Base-by-base conservation (phyloP, 495 filamentous ascomycete genomes). In the Hyaloscypha variabilis region DNA sequence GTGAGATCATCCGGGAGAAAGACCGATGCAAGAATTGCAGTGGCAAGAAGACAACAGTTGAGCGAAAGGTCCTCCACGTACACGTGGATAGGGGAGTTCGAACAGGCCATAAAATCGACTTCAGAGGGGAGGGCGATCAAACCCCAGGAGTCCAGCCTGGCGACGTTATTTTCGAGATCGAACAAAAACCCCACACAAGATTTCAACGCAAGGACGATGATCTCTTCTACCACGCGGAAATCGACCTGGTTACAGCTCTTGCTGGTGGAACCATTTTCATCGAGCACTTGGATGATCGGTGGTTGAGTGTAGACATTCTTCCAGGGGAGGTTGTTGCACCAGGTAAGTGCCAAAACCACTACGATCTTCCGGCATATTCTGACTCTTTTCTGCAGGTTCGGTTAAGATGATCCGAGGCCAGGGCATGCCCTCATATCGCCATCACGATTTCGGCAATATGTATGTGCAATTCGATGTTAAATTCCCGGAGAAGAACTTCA, bases 391-490 rank as follows among this genome's bases (percentile, higher is more conserved):
- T 60, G 30, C 64, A 98, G 95, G 91, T 71, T 79, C 89, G 50
- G 87, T 98, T 71, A 99, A 97, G 84, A 89, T 96, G 77, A 91
- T 99, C 72, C 90, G 90, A 67, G 94, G 93, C 60, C 96, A 99
- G 78, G 95, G 95, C 80, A 99, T 99, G 95, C 95, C 95, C 42
- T 97, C 96, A 0, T 90, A 87, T 79, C 90, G 96, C 65, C 96
- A 98, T 77, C 96, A 99, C 79, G 91, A 97, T 78, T 89, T 85
- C 75, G 95, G 95, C 66, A 99, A 98, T 79, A 87, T 99, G 66
- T 99, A 95, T 80, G 91, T 98, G 74, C 92, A 96, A 76, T 99
- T 99, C 82, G 87, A 91, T 67, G 93, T 99, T 81, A 96, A 96
- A 79, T 97, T 99, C 87, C 95, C 95, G 64, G 83, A 82, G 75